Evolutionary conservation across 2,329 filamentous ascomycete genomes (phyloP), one percentile per base, ranked within the genome.

Genomic region (Tolypocladium inflatum): DNA sequence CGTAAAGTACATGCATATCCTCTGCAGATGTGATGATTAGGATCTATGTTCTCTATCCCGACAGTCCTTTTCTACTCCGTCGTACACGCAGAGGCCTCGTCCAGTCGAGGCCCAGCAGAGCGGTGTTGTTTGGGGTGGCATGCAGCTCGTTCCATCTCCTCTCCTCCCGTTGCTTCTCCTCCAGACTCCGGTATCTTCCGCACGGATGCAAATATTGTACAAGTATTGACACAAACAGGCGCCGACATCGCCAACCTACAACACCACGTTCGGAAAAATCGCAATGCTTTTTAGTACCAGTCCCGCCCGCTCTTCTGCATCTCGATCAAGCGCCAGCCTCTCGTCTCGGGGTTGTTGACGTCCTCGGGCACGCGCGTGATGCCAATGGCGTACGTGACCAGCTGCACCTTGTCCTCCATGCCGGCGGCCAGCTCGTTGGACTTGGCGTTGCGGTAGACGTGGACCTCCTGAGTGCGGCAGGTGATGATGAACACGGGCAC

Each of bases 391-490:
- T 99, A 99, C 2, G 94, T 97, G 64, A 99, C 94, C 65, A 96
- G 86, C 76, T 99, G 94, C 30, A 99, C 94, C 77, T 92, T 95
- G 76, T 99, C 94, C 74, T 99, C 94, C 91, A 97, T 97, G 50
- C 94, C 94, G 15, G 93, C 93, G 3, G 93, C 92, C 54, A 99
- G 83, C 73, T 97, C 81, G 63, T 87, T 87, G 1, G 88, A 88
- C 81, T 99, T 97, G 59, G 88, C 86, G 64, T 97, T 96, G 62
- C 89, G 85, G 78, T 97, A 99, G 19, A 97, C 92, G 70, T 99
- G 94, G 13, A 99, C 92, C 75, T 99, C 94, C 72, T 99, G 94
- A 13, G 94, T 97, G 63, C 94, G 83, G 77, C 91, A 96, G 61
- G 92, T 97, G 64, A 99, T 88, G 70, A 99, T 96, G 71, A 99